A percentile compares a stretch with the other conserved stretches of the same genome.
phyloP scores from a whole-genome alignment of 805 yeast species.

The Yamadazyma insecticola region DNA sequence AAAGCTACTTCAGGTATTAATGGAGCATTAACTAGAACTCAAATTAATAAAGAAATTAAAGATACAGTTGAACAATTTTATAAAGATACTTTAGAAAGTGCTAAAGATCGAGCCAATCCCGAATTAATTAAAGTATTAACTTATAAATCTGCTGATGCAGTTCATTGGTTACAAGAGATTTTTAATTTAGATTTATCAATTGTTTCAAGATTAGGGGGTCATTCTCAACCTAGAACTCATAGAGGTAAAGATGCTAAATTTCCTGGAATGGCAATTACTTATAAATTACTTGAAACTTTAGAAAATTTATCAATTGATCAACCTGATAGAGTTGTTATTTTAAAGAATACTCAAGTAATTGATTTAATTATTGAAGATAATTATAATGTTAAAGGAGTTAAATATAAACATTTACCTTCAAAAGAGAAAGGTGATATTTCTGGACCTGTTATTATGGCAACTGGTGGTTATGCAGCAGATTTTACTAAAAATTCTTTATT shows the following conservation, averaged over 20 bases:
- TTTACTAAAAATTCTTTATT: slow-evolving; percentile 49
- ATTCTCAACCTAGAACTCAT: slow-evolving; percentile 75
- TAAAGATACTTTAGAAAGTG: slow-evolving; percentile 64
- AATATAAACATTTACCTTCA: slow-evolving; percentile 28
- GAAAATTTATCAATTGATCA: slow-evolving; percentile 42
- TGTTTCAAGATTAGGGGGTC: slow-evolving; percentile 80
- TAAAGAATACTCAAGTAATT: slow-evolving; percentile 37
- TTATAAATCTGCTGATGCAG: slow-evolving; percentile 58
- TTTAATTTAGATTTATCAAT: slow-evolving; percentile 60
- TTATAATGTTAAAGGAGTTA: slow-evolving; percentile 23
- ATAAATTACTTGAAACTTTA: slow-evolving; percentile 45
- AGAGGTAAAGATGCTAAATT: slow-evolving; percentile 64
- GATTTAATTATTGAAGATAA: slow-evolving; percentile 31
- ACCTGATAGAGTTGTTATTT: slow-evolving; percentile 40
- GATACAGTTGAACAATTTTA: slow-evolving; percentile 60
- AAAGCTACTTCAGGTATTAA: slow-evolving; percentile 68
- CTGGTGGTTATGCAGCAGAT: slow-evolving; percentile 69
- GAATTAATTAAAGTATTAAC: slow-evolving; percentile 56
- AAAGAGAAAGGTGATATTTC: slow-evolving; percentile 26
- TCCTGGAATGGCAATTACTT: slow-evolving; percentile 65
- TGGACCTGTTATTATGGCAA: slow-evolving; percentile 60
- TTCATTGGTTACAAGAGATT: slow-evolving; percentile 66
- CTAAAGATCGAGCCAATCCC: slow-evolving; percentile 56
- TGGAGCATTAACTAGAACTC: slow-evolving; percentile 69
- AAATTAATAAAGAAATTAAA: slow-evolving; percentile 40